Percentiles rank a stretch among this genome's conserved stretches.
phyloP scores from a whole-genome alignment of 2,329 filamentous ascomycete genomes.

The Pezicula neosporulosa region DNA sequence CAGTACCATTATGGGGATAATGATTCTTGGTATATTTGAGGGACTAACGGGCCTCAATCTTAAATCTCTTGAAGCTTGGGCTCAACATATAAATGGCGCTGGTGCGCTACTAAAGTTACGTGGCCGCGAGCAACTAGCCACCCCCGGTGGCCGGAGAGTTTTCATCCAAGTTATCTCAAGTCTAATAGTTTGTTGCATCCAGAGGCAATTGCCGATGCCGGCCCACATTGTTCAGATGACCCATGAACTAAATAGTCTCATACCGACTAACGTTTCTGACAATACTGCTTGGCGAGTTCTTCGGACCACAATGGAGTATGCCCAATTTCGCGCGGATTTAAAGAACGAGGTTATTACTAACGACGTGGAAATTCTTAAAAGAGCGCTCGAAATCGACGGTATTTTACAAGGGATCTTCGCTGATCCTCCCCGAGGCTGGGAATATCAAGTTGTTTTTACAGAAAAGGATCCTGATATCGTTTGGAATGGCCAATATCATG shows the following conservation, averaged over 20 bases:
- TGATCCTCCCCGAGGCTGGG: slow-evolving; percentile 16
- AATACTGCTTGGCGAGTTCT: slow-evolving; percentile 41
- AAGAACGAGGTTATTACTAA: slow-evolving; percentile 28
- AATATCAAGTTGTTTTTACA: slow-evolving; percentile 16
- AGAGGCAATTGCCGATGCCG: slow-evolving; percentile 46
- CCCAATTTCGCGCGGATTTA: slow-evolving; percentile 18
- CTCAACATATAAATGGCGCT: slow-evolving; percentile 50
- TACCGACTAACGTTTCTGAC: background rate
- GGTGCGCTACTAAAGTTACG: slow-evolving; percentile 46
- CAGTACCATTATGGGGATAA: slow-evolving; percentile 49
- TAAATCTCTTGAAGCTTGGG: slow-evolving; percentile 47
- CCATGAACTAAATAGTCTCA: slow-evolving; percentile 18
- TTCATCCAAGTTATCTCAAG: slow-evolving; percentile 50
- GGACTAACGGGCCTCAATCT: slow-evolving; percentile 45
- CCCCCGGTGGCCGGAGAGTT: slow-evolving; percentile 44
- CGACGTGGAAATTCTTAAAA: slow-evolving; percentile 12
- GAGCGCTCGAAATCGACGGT: slow-evolving; percentile 20
- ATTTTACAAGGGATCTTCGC: slow-evolving; percentile 9
- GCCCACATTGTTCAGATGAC: slow-evolving; percentile 35
- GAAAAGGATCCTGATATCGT: slow-evolving; percentile 14
- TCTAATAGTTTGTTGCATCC: slow-evolving; percentile 49
- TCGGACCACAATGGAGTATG: slow-evolving; percentile 32
- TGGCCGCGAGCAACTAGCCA: slow-evolving; percentile 43
- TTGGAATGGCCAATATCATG: slow-evolving; percentile 21
- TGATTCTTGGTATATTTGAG: slow-evolving; percentile 53